Evolutionary conservation across 352 stramenopile genomes (phyloP), one percentile per base, ranked within the genome.

Genomic region (Blastocystis sp.): DNA sequence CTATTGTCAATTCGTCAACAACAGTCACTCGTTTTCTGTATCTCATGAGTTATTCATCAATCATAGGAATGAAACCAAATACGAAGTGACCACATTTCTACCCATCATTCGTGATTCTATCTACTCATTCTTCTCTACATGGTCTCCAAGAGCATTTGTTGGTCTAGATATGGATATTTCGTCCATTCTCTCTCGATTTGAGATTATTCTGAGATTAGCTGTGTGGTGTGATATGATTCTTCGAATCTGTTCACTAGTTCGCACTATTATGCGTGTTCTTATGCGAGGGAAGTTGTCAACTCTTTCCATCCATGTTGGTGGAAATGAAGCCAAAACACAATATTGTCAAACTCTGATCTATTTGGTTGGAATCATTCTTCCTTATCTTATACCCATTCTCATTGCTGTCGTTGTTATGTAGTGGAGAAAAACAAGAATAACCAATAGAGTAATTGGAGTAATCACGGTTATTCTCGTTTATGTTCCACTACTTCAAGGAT

Each of bases 101-200:
- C 69, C 69, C 6, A 29, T n/a, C 12, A 24, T 80, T 39, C 32
- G 49, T 19, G 69, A 80, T 63, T 65, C 43, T n/a, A 3, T 59
- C 21, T 37, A 27, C 16, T 63, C 69, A 27, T 59, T 80, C 69
- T 80, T 80, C 52, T 59, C 43, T 39, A 80, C 69, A 14, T 80
- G 69, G 69, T 65, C 21, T 29, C 69, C 69, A 5, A 59, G 24
- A 39, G 27, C 37, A 12, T 80, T 80, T 37, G 21, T 11, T 32
- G 16, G 46, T 11, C 7, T 80, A 5, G 42, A 59, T 24, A 52
- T 59, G 9, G 42, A 80, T 43, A 32, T 61, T 14, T 16, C 16
- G 16, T 21, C 24, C 0, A 5, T 80, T 39, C 14, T 63, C 0
- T 21, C 49, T 1, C 37, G 21, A 32, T 16, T 80, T 16, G 32